phyloP scores from a whole-genome alignment of 169 alveolate species.

The Babesia bigemina region DNA sequence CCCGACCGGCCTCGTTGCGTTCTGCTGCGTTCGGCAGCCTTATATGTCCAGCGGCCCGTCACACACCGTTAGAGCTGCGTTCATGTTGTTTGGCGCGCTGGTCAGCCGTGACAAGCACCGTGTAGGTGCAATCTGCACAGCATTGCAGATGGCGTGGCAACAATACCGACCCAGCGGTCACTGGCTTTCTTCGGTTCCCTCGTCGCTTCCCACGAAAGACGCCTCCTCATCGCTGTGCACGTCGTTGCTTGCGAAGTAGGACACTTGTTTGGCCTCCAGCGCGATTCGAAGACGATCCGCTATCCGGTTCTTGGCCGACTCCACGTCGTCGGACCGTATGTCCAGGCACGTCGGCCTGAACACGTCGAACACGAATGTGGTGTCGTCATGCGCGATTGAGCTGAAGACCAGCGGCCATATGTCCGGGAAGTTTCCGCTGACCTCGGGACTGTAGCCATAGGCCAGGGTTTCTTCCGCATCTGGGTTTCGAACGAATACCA shows the following conservation, averaged over 20 bases:
- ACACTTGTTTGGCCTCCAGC: slow-evolving; percentile 33
- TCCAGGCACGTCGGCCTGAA: slow-evolving; percentile 46
- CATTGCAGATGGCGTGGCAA: background rate
- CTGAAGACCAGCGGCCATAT: slow-evolving; percentile 66
- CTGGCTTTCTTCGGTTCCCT: background rate
- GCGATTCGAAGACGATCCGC: slow-evolving; percentile 52
- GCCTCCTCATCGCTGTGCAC: slow-evolving; percentile 17
- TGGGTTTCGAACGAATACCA: slow-evolving; percentile 32
- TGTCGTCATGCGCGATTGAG: slow-evolving; percentile 48
- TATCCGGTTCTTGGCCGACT: slow-evolving; percentile 36
- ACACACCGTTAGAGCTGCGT: no score
- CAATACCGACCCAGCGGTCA: background rate
- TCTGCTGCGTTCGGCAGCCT: no score
- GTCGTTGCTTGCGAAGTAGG: slow-evolving; percentile 11
- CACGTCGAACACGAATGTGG: slow-evolving; percentile 31
- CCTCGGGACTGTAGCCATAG: slow-evolving; percentile 60
- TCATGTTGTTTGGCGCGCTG: no score
- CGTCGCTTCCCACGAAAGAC: slow-evolving; percentile 36
- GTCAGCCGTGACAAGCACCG: no score
- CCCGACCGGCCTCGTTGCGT: no score
- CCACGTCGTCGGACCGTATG: slow-evolving; percentile 26
- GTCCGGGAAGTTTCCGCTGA: slow-evolving; percentile 41
- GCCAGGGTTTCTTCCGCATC: slow-evolving; percentile 16
- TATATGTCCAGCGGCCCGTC: no score
- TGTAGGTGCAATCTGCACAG: background rate